phyloP scores from a whole-genome alignment of 208 protist species.

The Leishmania mexicana region DNA sequence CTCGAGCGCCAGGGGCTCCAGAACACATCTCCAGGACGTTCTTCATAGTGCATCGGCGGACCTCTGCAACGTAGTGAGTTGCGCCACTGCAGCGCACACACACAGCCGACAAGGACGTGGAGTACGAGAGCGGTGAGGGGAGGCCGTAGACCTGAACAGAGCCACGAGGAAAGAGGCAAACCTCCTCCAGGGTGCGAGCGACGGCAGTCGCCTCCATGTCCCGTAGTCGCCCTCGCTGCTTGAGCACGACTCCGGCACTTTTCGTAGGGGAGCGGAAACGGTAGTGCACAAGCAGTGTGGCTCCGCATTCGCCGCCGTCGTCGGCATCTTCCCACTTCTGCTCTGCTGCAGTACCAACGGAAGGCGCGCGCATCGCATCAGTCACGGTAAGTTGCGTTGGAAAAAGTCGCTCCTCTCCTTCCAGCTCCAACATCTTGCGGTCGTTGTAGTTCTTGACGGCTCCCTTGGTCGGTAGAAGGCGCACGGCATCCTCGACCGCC shows the following conservation, averaged over 20 bases:
- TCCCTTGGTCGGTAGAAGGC: slow-evolving; percentile 66
- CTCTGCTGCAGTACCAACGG: not conserved
- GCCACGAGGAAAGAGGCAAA: slow-evolving; percentile 12
- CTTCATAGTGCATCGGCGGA: not conserved
- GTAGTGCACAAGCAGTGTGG: slow-evolving; percentile 25
- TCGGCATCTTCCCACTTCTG: not conserved
- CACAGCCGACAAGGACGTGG: slow-evolving; percentile 8
- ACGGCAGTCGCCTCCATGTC: slow-evolving; percentile 1
- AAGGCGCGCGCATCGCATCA: not conserved
- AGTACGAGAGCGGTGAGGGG: slow-evolving; percentile 29
- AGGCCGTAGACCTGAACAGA: slow-evolving; percentile 12
- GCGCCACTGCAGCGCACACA: slow-evolving; percentile 16
- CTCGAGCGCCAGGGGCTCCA: not conserved
- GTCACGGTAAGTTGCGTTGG: slow-evolving; percentile 37
- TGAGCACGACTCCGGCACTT: not conserved
- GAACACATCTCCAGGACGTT: not conserved
- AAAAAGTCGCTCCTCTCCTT: slow-evolving; percentile 50
- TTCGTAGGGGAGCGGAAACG: not conserved
- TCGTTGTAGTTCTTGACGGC: slow-evolving; percentile 74
- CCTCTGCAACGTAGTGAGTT: not conserved
- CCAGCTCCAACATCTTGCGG: slow-evolving; percentile 66
- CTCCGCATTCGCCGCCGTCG: not conserved
- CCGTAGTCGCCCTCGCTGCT: not conserved
- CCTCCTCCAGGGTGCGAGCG: slow-evolving; percentile 5
- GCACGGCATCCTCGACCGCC: slow-evolving; percentile 54